Conservation (phyloP, 768 basidiomycete species). For the Trametes elegans region DNA sequence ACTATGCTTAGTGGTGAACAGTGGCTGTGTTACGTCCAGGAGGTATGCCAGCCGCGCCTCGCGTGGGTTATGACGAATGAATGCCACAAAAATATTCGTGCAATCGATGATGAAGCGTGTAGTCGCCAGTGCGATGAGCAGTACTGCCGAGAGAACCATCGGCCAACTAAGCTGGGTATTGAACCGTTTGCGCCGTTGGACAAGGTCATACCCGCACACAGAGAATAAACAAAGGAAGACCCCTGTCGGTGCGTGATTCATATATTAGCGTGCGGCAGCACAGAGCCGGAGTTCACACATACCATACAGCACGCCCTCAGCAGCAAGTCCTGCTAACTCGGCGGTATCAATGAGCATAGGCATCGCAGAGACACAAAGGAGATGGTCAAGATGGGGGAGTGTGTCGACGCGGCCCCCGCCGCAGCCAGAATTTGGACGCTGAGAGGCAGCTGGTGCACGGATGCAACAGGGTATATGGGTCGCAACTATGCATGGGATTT, state of each 20-base stretch:
- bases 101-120: conserved; percentile 14
- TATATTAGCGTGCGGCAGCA: not conserved
- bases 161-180: conserved; percentile 8
- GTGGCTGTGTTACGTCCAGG: conserved; percentile 4
- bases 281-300: not conserved
- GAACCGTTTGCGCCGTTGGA: not conserved
- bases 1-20: conserved; percentile 17
- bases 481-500: too few species aligned
- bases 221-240: conserved; percentile 11
- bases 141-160: conserved; percentile 10
- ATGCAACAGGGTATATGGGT: too few species aligned
- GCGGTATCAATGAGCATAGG: conserved; percentile 10
- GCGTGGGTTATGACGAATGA: conserved; percentile 9
- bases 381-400: not conserved
- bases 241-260: not conserved
- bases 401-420: too few species aligned
- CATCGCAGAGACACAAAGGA: not conserved
- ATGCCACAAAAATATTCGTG: conserved; percentile 16
- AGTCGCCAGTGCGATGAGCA: conserved; percentile 18
- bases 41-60: conserved; percentile 14
- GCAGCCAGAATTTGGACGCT: too few species aligned
- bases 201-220: conserved; percentile 11
- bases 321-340: conserved; percentile 17
- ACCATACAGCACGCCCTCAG: conserved; percentile 17
- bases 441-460: too few species aligned